phyloP scores from a whole-genome alignment of 2,329 filamentous ascomycete species.

The Cladosporium halotolerans region DNA sequence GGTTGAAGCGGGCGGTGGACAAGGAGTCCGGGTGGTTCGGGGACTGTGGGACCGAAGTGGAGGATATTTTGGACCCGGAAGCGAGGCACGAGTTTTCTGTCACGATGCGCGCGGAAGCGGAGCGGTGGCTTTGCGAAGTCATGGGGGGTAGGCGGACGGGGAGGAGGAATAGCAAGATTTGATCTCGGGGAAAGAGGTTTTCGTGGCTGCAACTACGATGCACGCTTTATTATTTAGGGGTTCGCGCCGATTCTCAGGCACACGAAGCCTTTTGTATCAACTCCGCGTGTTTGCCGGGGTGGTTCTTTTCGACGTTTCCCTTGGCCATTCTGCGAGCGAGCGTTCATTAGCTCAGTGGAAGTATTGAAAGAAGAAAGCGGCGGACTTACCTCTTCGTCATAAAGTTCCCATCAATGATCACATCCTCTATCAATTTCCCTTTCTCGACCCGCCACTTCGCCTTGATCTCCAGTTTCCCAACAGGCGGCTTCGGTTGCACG shows the following conservation, averaged over 20 bases:
- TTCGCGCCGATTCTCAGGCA: not conserved
- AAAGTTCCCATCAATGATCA: conserved; percentile 38
- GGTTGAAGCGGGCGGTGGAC: conserved; percentile 50
- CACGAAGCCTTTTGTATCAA: conserved; percentile 25
- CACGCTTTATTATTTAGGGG: not conserved
- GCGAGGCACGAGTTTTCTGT: conserved; percentile 63
- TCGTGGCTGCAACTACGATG: not conserved
- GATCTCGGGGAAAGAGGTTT: too few species aligned
- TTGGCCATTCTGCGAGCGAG: conserved; percentile 27
- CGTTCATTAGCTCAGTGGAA: not conserved
- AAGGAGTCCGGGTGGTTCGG: conserved; percentile 45
- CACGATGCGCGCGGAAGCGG: conserved; percentile 61
- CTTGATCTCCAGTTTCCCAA: conserved; percentile 33
- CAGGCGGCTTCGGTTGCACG: conserved; percentile 35
- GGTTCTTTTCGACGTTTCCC: conserved; percentile 36
- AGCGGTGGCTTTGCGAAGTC: conserved; percentile 52
- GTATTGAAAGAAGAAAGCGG: not conserved
- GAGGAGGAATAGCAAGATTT: conserved; percentile 10
- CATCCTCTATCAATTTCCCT: conserved; percentile 31
- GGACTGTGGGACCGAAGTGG: conserved; percentile 51
- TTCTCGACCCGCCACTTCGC: conserved; percentile 33
- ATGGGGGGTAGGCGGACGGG: conserved; percentile 21
- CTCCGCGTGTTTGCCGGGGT: conserved; percentile 32
- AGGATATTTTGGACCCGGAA: conserved; percentile 62
- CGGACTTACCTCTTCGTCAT: conserved; percentile 33